Percentiles rank a stretch among this genome's conserved stretches.
Conservation (phyloP, 2,329 filamentous ascomycete genomes). For the Microcera coccophila region DNA sequence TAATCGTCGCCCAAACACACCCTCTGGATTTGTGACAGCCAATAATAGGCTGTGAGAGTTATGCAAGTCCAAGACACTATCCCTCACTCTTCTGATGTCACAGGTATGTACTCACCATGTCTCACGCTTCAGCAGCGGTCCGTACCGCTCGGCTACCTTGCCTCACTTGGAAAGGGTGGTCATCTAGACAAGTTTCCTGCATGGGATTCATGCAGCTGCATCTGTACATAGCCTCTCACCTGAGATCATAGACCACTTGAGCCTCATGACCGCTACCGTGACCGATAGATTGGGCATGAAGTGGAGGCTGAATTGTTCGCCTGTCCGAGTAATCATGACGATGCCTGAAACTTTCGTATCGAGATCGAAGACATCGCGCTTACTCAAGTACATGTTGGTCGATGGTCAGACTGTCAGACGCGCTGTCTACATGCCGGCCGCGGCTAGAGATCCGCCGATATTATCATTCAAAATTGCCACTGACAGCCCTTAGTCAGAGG, state of each 20-base stretch:
- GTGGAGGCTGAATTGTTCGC: conserved; percentile 6
- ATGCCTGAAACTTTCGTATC: too few relatives aligned
- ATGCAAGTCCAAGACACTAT: background rate
- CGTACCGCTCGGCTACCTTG: background rate
- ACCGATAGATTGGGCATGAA: conserved; percentile 7
- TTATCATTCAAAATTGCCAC: too few relatives aligned
- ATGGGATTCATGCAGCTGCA: background rate
- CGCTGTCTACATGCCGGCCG: too few relatives aligned
- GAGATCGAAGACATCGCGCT: conserved; percentile 1
- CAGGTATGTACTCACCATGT: background rate
- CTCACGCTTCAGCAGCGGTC: background rate
- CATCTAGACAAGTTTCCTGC: background rate
- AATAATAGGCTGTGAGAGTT: background rate
- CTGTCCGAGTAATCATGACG: too few relatives aligned
- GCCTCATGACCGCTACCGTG: conserved; percentile 5
- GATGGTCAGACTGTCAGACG: too few relatives aligned
- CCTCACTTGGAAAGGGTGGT: background rate
- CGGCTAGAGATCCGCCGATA: too few relatives aligned
- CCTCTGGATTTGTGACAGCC: background rate
- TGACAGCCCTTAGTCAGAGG: too few relatives aligned
- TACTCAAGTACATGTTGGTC: conserved; percentile 1
- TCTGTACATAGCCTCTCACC: background rate
- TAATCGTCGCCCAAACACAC: background rate
- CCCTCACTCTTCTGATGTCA: background rate
- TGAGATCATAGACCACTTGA: background rate